A percentile compares a stretch with the other conserved stretches of the same genome.
Evolutionary conservation across 805 yeast species (phyloP).

Genomic region (Candida endomychidarum): DNA sequence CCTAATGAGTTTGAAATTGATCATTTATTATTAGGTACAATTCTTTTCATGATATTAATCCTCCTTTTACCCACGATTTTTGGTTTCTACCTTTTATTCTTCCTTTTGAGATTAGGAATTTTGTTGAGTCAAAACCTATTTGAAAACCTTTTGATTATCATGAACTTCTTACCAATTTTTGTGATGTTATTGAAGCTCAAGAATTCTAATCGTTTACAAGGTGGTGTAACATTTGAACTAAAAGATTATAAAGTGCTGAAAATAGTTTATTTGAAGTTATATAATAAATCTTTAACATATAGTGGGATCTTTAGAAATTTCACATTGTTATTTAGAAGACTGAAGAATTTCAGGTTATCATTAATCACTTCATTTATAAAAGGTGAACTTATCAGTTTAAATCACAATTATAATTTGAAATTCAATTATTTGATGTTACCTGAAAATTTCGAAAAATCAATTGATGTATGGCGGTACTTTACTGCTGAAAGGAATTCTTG

Average conservation of each 20-base stretch:
- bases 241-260: slow-evolving; percentile 12
- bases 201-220: slow-evolving; percentile 65
- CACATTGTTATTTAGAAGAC: slow-evolving; percentile 25
- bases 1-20: slow-evolving; percentile 56
- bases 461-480: slow-evolving; percentile 25
- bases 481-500: no score
- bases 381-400: slow-evolving; percentile 28
- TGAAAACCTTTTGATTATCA: slow-evolving; percentile 59
- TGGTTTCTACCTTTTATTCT: slow-evolving; percentile 80
- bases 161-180: slow-evolving; percentile 87
- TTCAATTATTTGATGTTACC: slow-evolving; percentile 39
- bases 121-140: slow-evolving; percentile 49
- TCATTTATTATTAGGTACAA: slow-evolving; percentile 83
- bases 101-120: slow-evolving; percentile 53
- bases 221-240: slow-evolving; percentile 44
- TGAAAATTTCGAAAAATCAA: slow-evolving; percentile 25
- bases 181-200: slow-evolving; percentile 76
- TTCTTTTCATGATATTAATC: slow-evolving; percentile 74
- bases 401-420: slow-evolving; percentile 25
- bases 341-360: slow-evolving; percentile 28
- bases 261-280: slow-evolving; percentile 27
- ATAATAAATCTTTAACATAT: slow-evolving; percentile 39
- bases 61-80: slow-evolving; percentile 84
- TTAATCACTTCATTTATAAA: slow-evolving; percentile 23
- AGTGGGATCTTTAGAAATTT: slow-evolving; percentile 36